Percentiles rank a stretch among this genome's conserved stretches.
phyloP scores from a whole-genome alignment of 768 basidiomycete genomes.

The Lactarius sanguifluus region DNA sequence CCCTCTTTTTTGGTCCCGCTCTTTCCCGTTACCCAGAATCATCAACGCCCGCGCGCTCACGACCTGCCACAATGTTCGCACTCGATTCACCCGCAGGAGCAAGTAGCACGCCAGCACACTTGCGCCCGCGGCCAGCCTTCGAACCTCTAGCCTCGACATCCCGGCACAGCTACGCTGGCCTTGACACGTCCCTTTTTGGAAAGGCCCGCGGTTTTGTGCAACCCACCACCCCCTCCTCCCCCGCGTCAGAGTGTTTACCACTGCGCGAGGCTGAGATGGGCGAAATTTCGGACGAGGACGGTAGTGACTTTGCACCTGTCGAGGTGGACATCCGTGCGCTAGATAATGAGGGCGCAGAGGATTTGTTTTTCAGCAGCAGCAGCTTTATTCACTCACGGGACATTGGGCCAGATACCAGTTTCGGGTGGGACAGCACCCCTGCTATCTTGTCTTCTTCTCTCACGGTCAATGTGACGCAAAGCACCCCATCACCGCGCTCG shows the following conservation, averaged over 20 bases:
- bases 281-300: constrained; percentile 29
- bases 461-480: constrained; percentile 45
- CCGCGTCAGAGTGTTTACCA: constrained; percentile 10
- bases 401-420: constrained; percentile 28
- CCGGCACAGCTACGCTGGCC: constrained; percentile 27
- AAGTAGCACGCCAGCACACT: constrained; percentile 20
- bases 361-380: constrained; percentile 30
- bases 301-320: constrained; percentile 26
- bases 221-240: constrained; percentile 12
- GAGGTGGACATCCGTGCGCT: constrained; percentile 25
- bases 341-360: constrained; percentile 25
- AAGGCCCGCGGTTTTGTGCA: background rate
- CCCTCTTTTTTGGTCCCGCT: constrained; percentile 29
- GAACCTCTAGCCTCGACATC: constrained; percentile 5
- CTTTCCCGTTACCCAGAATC: constrained; percentile 15
- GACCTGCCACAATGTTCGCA: constrained; percentile 22
- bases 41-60: constrained; percentile 13
- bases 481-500: constrained; percentile 57
- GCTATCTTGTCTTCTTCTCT: constrained; percentile 33
- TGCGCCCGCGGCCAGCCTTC: constrained; percentile 15
- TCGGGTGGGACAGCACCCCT: constrained; percentile 27
- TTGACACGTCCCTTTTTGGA: constrained; percentile 14
- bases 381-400: constrained; percentile 27
- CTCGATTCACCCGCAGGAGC: constrained; percentile 22
- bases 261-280: constrained; percentile 25